These are phyloP conservation scores for Verticillium alfalfae DNA, from an alignment of 2,329 filamentous ascomycete species.

Conservation along the genomic window DNA sequence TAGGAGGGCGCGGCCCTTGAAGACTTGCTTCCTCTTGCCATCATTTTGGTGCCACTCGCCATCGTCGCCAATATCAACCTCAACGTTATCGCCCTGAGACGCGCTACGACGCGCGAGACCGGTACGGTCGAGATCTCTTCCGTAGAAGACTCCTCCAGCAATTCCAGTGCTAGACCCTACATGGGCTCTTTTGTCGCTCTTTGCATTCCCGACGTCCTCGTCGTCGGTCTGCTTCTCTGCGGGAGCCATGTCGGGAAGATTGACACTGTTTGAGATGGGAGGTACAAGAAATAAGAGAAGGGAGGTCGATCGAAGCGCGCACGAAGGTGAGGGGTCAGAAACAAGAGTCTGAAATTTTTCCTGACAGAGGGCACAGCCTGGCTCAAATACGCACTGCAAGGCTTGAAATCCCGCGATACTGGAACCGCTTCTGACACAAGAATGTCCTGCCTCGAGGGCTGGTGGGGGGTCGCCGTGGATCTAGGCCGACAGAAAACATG, in stretches of 20 bases:
- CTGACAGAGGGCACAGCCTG: background rate
- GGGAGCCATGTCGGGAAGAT: background rate
- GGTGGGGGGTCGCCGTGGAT: background rate
- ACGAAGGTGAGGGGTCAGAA: background rate
- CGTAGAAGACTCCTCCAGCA: slow-evolving; percentile 14
- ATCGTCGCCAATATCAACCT: slow-evolving; percentile 20
- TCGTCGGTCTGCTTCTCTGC: background rate
- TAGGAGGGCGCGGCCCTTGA: slow-evolving; percentile 25
- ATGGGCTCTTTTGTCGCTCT: background rate
- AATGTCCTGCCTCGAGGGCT: background rate
- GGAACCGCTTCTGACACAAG: background rate
- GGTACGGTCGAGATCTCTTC: slow-evolving; percentile 9
- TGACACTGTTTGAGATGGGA: background rate
- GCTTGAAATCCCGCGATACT: background rate
- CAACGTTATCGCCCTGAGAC: slow-evolving; percentile 14
- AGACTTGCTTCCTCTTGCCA: slow-evolving; percentile 23
- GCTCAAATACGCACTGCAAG: background rate
- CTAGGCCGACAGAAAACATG: background rate
- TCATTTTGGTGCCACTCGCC: slow-evolving; percentile 9
- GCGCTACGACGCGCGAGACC: slow-evolving; percentile 13
- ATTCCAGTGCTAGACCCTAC: slow-evolving; percentile 10
- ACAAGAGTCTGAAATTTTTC: background rate
- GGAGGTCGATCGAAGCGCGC: background rate
- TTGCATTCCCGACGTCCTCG: background rate
- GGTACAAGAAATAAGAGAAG: background rate